Evolutionary conservation across 345 rosid species (phyloP).

Genomic region (Populus tremula): DNA sequence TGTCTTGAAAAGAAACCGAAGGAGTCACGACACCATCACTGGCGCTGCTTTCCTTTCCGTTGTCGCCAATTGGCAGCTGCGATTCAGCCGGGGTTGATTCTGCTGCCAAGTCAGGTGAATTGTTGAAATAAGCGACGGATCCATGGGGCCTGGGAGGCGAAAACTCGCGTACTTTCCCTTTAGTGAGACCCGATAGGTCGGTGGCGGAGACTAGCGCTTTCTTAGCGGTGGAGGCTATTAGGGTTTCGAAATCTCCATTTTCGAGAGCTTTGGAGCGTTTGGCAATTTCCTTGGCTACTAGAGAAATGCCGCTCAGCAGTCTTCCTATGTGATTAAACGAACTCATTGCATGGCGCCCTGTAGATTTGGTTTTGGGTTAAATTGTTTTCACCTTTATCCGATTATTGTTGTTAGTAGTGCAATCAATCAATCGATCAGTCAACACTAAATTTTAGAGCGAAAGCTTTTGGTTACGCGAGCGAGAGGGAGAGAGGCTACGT

Average conservation of each 20-base stretch:
- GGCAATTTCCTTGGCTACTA: conserved; percentile 69
- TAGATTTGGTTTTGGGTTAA: background rate
- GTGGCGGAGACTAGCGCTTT: conserved; percentile 66
- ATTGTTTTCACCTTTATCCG: background rate
- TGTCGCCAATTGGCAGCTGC: background rate
- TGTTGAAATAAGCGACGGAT: conserved; percentile 60
- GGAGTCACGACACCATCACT: background rate
- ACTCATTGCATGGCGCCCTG: conserved; percentile 35
- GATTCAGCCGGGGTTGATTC: conserved; percentile 4
- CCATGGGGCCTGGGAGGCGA: conserved; percentile 47
- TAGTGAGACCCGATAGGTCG: conserved; percentile 76
- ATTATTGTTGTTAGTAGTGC: too few relatives aligned
- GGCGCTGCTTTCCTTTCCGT: background rate
- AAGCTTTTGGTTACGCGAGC: background rate
- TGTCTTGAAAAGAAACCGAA: background rate
- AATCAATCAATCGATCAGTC: too few relatives aligned
- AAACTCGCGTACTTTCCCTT: conserved; percentile 56
- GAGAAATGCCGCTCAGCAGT: conserved; percentile 62
- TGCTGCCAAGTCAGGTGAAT: conserved; percentile 2
- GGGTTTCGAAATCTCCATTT: conserved; percentile 54
- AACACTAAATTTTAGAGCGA: background rate
- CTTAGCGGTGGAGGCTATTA: conserved; percentile 55
- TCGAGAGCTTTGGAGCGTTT: conserved; percentile 52
- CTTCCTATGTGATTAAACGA: conserved; percentile 55
- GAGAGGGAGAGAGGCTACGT: background rate